Evolutionary conservation across 2,329 filamentous ascomycete genomes (phyloP), one percentile per base, ranked within the genome.

Genomic region (Apiospora malaysiana): DNA sequence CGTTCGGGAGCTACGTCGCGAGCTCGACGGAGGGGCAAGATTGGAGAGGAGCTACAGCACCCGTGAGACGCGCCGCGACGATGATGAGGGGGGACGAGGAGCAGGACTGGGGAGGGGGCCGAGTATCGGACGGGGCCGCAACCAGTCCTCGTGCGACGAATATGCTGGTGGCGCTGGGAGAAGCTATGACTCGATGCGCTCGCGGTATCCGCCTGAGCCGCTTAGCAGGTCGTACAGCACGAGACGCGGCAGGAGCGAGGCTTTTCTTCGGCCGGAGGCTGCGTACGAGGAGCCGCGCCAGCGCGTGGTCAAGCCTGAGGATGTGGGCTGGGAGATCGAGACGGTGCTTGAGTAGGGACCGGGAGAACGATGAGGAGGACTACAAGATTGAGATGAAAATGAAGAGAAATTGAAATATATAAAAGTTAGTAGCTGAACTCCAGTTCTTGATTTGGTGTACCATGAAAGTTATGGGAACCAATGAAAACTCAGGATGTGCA

Each of bases 241-340:
- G 3, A 40, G 56, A 14, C 32, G 21, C 18, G 56, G 56, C 8
- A 21, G 27, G 4, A 18, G 27, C 7, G 27, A 21, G 9, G n/a
- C 56, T 9, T 21, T 21, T 8, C 56, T 40, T 4, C 56, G 56
- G 18, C 56, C 56, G 18, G 56, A 40, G 40, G 21, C 32, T 40
- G 49, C 49, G 12, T n/a, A 37, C 2, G 32, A 40, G 32, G 56
- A 37, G 18, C 32, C 56, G 32, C 56, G 56, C 3, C 32, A n/a
- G 45, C 45, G 32, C 9, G 10, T 40, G 9, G 56, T 63, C 32
- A 63, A 40, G 56, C 56, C 56, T 4, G 56, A 63, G 56, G 56
- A 63, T 40, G 56, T 63, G 27, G 56, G n/a, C 3, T 63, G 56
- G 56, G 56, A 63, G 32, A 63, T 63, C 9, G 56, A 63, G 56